Conservation (phyloP, 352 stramenopile species). For the Phytophthora sojae region DNA sequence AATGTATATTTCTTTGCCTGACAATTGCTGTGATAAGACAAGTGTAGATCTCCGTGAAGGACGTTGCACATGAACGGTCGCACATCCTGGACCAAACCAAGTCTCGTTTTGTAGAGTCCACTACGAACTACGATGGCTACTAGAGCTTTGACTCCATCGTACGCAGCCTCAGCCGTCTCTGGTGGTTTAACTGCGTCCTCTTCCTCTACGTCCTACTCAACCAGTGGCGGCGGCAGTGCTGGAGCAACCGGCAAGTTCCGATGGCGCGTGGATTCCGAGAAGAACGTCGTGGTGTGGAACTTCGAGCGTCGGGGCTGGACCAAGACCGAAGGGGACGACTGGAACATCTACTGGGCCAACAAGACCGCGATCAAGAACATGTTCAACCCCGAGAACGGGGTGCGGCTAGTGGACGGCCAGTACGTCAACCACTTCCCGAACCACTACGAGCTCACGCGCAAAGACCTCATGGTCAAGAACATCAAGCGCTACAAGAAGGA, state of each 20-base stretch:
- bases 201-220: constrained; percentile 9
- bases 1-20: constrained; percentile 8
- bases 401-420: constrained; percentile 68
- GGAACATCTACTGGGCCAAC: constrained; percentile 95
- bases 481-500: constrained; percentile 91
- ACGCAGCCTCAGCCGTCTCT: constrained; percentile 8
- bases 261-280: constrained; percentile 78
- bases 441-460: constrained; percentile 93
- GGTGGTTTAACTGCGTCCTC: constrained; percentile 3
- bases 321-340: constrained; percentile 89
- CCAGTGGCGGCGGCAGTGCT: background rate
- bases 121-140: background rate
- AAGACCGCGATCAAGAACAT: constrained; percentile 89
- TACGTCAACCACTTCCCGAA: constrained; percentile 95
- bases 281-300: constrained; percentile 86
- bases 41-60: background rate
- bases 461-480: constrained; percentile 92
- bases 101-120: background rate
- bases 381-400: constrained; percentile 88
- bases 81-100: background rate
- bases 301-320: constrained; percentile 87
- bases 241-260: constrained; percentile 46
- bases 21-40: background rate
- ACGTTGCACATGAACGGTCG: constrained; percentile 12
- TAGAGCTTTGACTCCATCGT: constrained; percentile 12